Base-by-base conservation (phyloP, 2,329 filamentous ascomycete genomes). In the Fusarium buharicum region DNA sequence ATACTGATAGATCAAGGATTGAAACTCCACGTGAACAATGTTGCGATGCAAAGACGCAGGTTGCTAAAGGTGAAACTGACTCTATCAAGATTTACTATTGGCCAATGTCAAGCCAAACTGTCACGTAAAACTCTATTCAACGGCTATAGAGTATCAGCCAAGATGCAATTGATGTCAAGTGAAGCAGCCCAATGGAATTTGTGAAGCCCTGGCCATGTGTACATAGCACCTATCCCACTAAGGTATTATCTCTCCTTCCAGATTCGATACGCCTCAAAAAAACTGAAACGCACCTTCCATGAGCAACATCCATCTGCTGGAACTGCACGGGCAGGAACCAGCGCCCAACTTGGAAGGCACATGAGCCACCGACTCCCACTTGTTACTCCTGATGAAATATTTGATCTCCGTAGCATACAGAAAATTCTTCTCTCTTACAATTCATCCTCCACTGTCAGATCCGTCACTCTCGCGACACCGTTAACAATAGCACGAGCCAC, bases 251-350 rank as follows among this genome's bases (percentile, higher is more conserved):
- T 66, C 47, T 59, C 50, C 45, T 55, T 50, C 50, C 58, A 39
- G 43, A 61, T 61, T 62, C 47, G 65, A 59, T 50, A 58, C 43
- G 44, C 48, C n/a, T 59, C 65, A 55, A 52, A 68, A 52, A 68
- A 60, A 62, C 63, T 69, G 67, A 69, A 69, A 70, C 67, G 50
- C 40, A 50, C 43, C 51, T 64, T 56, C 30, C 54, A 38, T 36
- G 34, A 40, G 44, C 47, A 50, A 41, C 40, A 51, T 53, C n/a
- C 55, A 24, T 41, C 31, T 50, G n/a, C 41, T 49, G 40, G 43
- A 33, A 10, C 28, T 44, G 22, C 17, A 22, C 28, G 34, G 60
- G 55, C 40, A 59, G 59, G 30, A 45, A 20, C 50, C 48, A 41
- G 18, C 22, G n/a, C 56, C 58, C 36, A 64, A 46, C 20, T 20